Conservation (phyloP, 129 eudicot genomes). For the Chrysanthemum lavandulifolium region DNA sequence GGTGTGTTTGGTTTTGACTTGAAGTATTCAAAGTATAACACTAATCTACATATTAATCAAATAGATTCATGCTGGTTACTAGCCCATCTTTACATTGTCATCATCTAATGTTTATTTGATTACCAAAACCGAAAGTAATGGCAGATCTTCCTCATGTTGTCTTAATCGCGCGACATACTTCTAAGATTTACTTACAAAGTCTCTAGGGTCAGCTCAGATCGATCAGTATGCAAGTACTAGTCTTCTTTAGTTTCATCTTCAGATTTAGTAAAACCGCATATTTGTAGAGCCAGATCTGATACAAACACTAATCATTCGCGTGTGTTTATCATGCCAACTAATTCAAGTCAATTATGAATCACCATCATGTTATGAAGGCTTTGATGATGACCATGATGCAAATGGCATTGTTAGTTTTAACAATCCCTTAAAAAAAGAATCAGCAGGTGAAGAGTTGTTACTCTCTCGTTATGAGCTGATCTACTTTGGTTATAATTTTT, state of each 20-base stretch:
- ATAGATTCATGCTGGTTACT: too few relatives aligned
- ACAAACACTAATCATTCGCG: constrained; percentile 21
- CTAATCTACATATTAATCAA: not conserved
- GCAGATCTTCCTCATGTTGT: constrained; percentile 29
- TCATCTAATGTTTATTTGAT: not conserved
- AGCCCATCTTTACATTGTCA: not conserved
- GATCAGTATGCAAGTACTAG: constrained; percentile 33
- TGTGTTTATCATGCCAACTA: constrained; percentile 17
- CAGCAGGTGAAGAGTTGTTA: constrained; percentile 10
- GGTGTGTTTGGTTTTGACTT: not conserved
- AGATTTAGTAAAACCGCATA: constrained; percentile 18
- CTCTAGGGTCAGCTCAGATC: constrained; percentile 36
- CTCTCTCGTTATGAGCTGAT: constrained; percentile 26
- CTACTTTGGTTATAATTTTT: too few relatives aligned
- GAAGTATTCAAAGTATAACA: constrained; percentile 14
- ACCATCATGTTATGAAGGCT: constrained; percentile 24
- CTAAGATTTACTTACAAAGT: constrained; percentile 34
- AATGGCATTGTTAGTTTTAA: constrained; percentile 13
- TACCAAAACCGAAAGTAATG: constrained; percentile 12
- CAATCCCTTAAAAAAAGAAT: constrained; percentile 13
- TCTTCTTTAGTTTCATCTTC: constrained; percentile 23
- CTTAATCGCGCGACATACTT: constrained; percentile 25
- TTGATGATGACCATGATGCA: not conserved
- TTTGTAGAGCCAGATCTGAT: constrained; percentile 7
- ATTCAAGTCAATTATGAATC: constrained; percentile 22